Percentiles rank a stretch among this genome's conserved stretches.
Conservation (phyloP, 768 basidiomycete genomes). For the Tricholomella constricta region DNA sequence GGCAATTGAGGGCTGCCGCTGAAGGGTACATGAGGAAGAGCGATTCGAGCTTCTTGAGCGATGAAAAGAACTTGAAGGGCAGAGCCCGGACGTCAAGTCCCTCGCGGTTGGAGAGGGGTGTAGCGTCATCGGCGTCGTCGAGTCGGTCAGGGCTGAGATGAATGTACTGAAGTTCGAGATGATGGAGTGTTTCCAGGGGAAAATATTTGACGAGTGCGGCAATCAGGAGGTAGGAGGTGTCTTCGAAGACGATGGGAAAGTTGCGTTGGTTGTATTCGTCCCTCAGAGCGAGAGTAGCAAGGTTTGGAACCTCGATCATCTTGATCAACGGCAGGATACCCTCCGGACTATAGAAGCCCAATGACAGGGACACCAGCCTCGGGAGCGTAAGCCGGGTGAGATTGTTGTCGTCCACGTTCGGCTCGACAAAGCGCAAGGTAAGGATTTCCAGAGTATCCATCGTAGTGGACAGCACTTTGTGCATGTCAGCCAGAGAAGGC, state of each 20-base stretch:
- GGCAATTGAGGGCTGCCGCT: conserved; percentile 4
- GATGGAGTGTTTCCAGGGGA: conserved; percentile 1
- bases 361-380: conserved; percentile 1
- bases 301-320: conserved; percentile 6
- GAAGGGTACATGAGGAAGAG: conserved; percentile 7
- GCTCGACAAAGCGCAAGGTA: neutral
- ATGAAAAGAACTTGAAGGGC: conserved; percentile 6
- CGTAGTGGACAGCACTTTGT: neutral
- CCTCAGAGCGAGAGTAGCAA: conserved; percentile 2
- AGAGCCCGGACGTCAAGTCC: neutral
- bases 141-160: conserved; percentile 4
- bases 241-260: neutral
- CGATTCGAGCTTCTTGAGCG: conserved; percentile 8
- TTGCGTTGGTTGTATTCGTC: neutral
- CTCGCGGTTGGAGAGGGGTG: neutral
- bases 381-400: too few species aligned
- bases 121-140: neutral
- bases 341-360: neutral
- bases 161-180: conserved; percentile 6
- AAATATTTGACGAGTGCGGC: conserved; percentile 3
- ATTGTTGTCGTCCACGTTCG: neutral
- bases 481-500: neutral
- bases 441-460: neutral
- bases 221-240: neutral
- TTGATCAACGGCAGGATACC: conserved; percentile 2